These are phyloP conservation scores for Phytophthora cryptogea DNA, from an alignment of 352 stramenopile genomes.

Conservation along the genomic window DNA sequence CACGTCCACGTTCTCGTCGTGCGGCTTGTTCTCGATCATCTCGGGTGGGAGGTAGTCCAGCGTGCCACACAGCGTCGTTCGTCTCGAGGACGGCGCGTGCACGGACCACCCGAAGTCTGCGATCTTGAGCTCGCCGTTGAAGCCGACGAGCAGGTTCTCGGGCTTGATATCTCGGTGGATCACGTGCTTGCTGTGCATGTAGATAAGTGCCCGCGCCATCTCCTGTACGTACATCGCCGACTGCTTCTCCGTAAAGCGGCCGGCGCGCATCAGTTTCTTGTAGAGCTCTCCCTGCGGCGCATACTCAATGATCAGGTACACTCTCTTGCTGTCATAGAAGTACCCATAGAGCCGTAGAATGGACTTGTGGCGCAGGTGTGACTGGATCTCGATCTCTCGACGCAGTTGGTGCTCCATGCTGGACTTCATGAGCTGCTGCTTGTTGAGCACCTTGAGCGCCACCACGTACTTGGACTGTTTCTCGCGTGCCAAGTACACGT, in stretches of 20 bases:
- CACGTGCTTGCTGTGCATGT: constrained; percentile 99
- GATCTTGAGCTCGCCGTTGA: constrained; percentile 97
- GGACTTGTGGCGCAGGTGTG: constrained; percentile 96
- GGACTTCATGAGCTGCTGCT: constrained; percentile 96
- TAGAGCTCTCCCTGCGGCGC: constrained; percentile 98
- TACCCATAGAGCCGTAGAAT: constrained; percentile 98
- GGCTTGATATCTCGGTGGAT: constrained; percentile 99
- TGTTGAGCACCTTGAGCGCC: constrained; percentile 98
- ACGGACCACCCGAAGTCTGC: constrained; percentile 99
- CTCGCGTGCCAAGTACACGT: constrained; percentile 98
- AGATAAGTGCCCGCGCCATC: constrained; percentile 93
- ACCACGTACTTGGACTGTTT: constrained; percentile 99
- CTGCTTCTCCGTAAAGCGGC: constrained; percentile 93
- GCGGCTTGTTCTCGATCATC: constrained; percentile 98
- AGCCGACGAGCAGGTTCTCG: constrained; percentile 98
- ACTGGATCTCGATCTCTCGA: constrained; percentile 99
- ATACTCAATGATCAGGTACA: constrained; percentile 99
- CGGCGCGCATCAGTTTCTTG: constrained; percentile 94
- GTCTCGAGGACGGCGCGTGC: constrained; percentile 95
- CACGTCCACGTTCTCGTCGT: constrained; percentile 97
- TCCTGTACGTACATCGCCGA: constrained; percentile 96
- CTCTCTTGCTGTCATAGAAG: constrained; percentile 98
- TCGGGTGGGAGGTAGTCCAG: constrained; percentile 99
- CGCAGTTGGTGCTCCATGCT: constrained; percentile 98
- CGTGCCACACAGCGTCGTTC: constrained; percentile 99